Base-by-base conservation (phyloP, 345 rosid genomes). In the Schrenkiella parvula region DNA sequence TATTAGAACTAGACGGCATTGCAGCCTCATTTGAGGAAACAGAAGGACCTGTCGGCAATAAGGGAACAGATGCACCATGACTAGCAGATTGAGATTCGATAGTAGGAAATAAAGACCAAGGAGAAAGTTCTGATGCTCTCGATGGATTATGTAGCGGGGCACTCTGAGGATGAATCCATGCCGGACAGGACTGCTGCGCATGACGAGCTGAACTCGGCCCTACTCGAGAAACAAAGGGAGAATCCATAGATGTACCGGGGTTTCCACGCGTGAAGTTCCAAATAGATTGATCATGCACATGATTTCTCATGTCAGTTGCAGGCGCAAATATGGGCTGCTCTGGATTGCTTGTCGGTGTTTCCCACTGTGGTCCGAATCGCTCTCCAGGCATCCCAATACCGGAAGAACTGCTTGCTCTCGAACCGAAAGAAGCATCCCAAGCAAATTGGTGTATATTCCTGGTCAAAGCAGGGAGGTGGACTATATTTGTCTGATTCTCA, bases 31-130 rank as follows among this genome's bases (percentile, higher is more conserved):
- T 86, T 32, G 86, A 73, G 69, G 87, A 72, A 38, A 82, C 68
- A 73, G 90, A 70, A 79, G 89, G 82, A 53, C 84, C 89, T 32
- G 90, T 75, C 37, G 93, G 72, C 28, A 81, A 53, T 18, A 83
- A 72, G 3, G 87, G 81, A 59, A 82, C 80, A 77, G 81, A 80
- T 50, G 79, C 84, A 78, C 81, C 79, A 55, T 73, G 91, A 60
- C 82, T 80, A 51, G 83, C 86, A 76, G 86, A 63, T 41, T 81
- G 95, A 43, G 87, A 68, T 61, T 84, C 90, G 55, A 76, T 42
- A 21, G 80, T 73, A 41, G 90, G 92, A 80, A 87, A 88, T 68
- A 89, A 77, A 72, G 93, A 83, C 93, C 96, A 84, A 39, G 91
- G 85, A 72, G 86, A 72, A 68, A 84, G 70, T 64, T 90, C 97